Base-by-base conservation (phyloP, 2,329 filamentous ascomycete genomes). In the Aplosporella prunicola region DNA sequence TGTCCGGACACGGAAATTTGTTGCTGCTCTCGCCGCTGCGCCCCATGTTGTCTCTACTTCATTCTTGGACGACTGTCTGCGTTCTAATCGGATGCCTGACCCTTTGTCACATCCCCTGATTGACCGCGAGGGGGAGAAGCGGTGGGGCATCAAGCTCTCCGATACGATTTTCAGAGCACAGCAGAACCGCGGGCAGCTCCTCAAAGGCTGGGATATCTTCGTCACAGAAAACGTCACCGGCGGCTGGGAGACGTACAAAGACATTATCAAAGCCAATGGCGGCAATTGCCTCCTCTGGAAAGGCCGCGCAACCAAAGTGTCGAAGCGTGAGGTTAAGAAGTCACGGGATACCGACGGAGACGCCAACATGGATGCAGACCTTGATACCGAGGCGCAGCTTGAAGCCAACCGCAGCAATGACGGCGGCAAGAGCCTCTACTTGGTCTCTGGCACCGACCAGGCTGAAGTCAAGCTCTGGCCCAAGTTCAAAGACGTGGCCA, bases 1-100 rank as follows among this genome's bases (percentile, higher is more conserved):
- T 43, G 76, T 95, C 22, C 81, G 91, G 24, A 98, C 91, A 0
- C 78, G 85, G 56, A 98, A 98, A 55, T 98, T 98, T 55, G 78
- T 96, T 33, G 82, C 80, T 43, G 86, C 87, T 9, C 66, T 98
- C 18, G 87, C 91, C 13, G 78, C 77, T 42, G 87, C 83, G 0
- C 85, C 87, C 0, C 71, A 74, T 1, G 74, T 96, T 28, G 72
- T 96, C 37, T 78, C 78, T 30, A 82, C 80, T 1, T 71, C 74
- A 7, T 98, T 86, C 57, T 75, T 98, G 40, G 82, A 89, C 39
- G 69, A 74, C 16, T 85, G 82, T 31, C 68, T 96, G 9, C 76
- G 82, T 30, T 68, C 76, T 20, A 76, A 81, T 44, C 68, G 77
- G 50, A 55, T 83, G 7, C 75, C 81, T 1, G 63, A 78, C 15